Conservation (phyloP, 345 rosid genomes). For the Acer negundo region DNA sequence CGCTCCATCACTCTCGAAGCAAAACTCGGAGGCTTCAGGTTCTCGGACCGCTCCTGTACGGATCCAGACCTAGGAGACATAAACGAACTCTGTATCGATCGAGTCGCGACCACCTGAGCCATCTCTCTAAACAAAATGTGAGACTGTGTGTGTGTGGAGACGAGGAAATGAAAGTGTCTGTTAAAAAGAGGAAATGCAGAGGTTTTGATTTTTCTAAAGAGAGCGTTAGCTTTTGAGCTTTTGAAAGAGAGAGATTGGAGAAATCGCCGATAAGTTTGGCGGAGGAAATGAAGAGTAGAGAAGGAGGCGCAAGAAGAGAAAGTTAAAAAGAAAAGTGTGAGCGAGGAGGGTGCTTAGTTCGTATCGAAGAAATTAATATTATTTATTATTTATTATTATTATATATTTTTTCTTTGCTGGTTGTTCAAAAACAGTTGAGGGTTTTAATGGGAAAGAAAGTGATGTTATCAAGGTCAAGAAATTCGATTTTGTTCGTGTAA, state of each 20-base stretch:
- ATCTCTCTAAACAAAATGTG: conserved; percentile 31
- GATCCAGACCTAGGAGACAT: conserved; percentile 49
- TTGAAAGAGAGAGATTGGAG: conserved; percentile 32
- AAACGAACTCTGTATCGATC: conserved; percentile 60
- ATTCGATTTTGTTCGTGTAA: background rate
- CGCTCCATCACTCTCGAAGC: conserved; percentile 43
- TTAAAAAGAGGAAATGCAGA: conserved; percentile 13
- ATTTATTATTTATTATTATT: background rate
- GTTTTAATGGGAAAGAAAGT: background rate
- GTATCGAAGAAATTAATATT: conserved; percentile 47
- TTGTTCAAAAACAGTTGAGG: background rate
- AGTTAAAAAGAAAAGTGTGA: background rate
- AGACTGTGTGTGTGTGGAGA: background rate
- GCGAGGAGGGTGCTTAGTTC: conserved; percentile 40
- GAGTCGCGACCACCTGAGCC: conserved; percentile 81
- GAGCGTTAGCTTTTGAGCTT: background rate
- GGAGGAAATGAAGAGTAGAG: conserved; percentile 30
- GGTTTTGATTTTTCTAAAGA: background rate
- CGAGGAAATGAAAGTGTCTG: background rate
- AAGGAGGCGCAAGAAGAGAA: conserved; percentile 3
- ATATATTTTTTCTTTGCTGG: background rate
- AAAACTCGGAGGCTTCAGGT: conserved; percentile 55
- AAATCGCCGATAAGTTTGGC: conserved; percentile 58
- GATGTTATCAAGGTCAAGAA: background rate
- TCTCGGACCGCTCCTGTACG: conserved; percentile 43